Evolutionary conservation across 164 flowering plant genomes (phyloP).

Genomic region (Liquidambar formosana): DNA sequence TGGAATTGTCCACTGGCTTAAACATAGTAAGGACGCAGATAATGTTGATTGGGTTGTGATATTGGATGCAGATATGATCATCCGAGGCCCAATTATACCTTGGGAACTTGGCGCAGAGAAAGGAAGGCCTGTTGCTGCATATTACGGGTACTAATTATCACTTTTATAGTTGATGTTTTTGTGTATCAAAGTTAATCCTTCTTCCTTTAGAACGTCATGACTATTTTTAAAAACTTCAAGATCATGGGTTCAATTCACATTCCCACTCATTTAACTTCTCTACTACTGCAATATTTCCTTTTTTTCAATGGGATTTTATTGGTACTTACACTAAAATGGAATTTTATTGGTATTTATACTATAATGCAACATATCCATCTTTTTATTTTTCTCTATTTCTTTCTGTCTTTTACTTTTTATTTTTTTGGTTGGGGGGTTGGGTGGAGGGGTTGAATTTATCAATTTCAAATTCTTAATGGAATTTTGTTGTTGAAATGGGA

Average conservation of each 20-base stretch:
- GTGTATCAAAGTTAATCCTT: neutral
- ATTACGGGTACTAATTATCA: conserved; percentile 60
- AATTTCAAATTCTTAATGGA: too few species aligned
- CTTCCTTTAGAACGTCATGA: neutral
- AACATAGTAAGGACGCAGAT: conserved; percentile 83
- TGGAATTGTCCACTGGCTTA: conserved; percentile 91
- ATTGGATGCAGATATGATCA: conserved; percentile 93
- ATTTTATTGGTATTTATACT: too few species aligned
- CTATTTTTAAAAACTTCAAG: neutral
- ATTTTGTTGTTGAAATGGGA: too few species aligned
- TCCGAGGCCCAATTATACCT: conserved; percentile 88
- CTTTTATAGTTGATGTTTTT: neutral
- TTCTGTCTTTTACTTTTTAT: neutral
- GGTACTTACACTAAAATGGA: too few species aligned
- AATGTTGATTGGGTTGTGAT: conserved; percentile 99
- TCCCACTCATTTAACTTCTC: neutral
- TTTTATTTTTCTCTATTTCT: neutral
- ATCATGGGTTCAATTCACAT: neutral
- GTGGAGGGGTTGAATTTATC: too few species aligned
- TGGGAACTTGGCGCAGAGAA: conserved; percentile 97
- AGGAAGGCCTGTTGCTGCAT: conserved; percentile 90
- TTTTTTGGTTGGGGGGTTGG: neutral
- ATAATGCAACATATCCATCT: too few species aligned
- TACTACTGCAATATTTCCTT: too few species aligned
- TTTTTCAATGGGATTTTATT: too few species aligned